Evolutionary conservation across 225 moss, liverwort and hornwort species (phyloP), one percentile per base, ranked within the genome.

Genomic region (Neckera pumila): DNA sequence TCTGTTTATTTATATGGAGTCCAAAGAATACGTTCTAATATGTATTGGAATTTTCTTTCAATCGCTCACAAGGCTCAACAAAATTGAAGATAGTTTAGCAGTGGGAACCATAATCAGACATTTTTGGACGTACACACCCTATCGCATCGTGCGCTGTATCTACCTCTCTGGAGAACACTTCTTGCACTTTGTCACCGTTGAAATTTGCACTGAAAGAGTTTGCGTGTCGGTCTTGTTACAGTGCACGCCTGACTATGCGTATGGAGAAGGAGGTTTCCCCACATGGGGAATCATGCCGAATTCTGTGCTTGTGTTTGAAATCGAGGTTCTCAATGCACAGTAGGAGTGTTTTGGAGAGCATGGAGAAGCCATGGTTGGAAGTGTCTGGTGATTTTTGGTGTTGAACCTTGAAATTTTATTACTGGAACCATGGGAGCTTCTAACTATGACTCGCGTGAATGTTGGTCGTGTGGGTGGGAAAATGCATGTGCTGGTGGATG

Each of bases 221-320:
- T 60, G 31, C 54, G 42, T 77, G 56, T 59, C 38, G 51, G 21
- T 85, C 42, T 83, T 34, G 80, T 86, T 92, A 76, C 94, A 97
- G 94, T 99, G 98, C 91, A 90, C 97, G 43, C 97, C 97, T 57
- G 97, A 97, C 84, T 99, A 96, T 61, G 97, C 94, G 20, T 99
- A 99, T 82, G 98, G 98, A 90, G 88, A 89, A 43, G 80, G 86
- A 58, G 98, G 98, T 42, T 97, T 97, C 45, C 93, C 93, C 22
- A 94, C 93, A 17, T 99, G 97, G 97, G 98, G 96, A 70, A 98
- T 97, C 70, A 90, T 94, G 90, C 95, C 98, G 62, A 97, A 97
- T 85, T 97, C 98, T 42, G 94, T 91, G 85, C 98, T 99, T 81
- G 89, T 96, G 43, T 97, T 99, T 85, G 98, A 97, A 86, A 97